Conservation (phyloP, 495 filamentous ascomycete species). For the Daldinia grandis region DNA sequence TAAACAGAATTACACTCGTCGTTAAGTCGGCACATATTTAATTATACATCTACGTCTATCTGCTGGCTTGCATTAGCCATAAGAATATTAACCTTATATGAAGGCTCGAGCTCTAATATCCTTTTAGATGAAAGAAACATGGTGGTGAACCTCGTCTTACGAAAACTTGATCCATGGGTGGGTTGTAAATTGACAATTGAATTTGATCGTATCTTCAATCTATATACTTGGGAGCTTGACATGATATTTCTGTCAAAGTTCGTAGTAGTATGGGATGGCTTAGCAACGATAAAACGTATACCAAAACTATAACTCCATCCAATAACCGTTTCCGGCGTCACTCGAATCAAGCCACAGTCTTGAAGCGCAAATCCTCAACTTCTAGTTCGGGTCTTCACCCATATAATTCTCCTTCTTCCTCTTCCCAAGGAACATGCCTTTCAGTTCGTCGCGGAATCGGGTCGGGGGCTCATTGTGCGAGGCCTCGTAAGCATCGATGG, state of each 20-base stretch:
- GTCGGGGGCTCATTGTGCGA: slow-evolving; percentile 35
- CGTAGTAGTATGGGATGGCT: not conserved
- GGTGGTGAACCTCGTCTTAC: no score
- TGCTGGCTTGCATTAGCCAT: no score
- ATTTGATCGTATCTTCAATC: not conserved
- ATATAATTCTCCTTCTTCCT: slow-evolving; percentile 36
- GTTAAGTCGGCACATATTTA: no score
- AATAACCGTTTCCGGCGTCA: not conserved
- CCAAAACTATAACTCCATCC: not conserved
- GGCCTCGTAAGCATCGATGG: slow-evolving; percentile 73
- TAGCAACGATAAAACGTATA: not conserved
- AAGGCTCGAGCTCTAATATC: no score
- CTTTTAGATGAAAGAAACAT: no score
- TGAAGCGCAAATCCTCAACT: not conserved
- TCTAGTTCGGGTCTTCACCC: slow-evolving; percentile 41
- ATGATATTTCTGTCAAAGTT: not conserved
- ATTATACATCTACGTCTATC: no score
- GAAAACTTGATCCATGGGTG: no score
- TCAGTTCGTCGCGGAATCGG: slow-evolving; percentile 44
- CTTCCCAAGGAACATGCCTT: slow-evolving; percentile 25
- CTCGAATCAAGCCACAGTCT: not conserved
- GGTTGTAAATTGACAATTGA: not conserved
- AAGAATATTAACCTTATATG: no score
- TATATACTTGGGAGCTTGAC: not conserved
- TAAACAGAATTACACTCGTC: no score